Evolutionary conservation across 768 basidiomycete genomes (phyloP).

Genomic region (Paxillus involutus): DNA sequence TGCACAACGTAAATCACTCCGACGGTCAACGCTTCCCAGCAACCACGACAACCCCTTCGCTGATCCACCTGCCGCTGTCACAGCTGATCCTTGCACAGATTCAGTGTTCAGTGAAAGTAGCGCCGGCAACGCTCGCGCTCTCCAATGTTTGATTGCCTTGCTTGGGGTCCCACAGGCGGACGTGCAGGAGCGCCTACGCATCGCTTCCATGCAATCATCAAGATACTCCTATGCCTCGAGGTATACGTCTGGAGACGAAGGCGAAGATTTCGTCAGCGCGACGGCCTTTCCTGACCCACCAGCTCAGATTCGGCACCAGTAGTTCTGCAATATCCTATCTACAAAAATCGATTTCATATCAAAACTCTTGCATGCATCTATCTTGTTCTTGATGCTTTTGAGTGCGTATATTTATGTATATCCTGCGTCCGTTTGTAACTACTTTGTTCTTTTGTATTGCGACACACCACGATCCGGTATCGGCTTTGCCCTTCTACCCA

Average conservation of each 20-base stretch:
- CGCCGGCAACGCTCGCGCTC: conserved; percentile 50
- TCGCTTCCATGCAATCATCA: conserved; percentile 62
- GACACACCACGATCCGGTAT: conserved; percentile 14
- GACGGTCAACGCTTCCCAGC: conserved; percentile 16
- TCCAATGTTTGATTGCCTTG: conserved; percentile 69
- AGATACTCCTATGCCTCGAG: conserved; percentile 29
- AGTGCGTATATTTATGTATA: conserved; percentile 13
- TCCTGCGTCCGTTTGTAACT: conserved; percentile 7
- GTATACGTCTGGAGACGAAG: conserved; percentile 18
- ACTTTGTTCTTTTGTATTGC: conserved; percentile 6
- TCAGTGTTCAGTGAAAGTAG: conserved; percentile 24
- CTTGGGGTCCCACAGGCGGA: conserved; percentile 51
- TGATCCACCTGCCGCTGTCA: conserved; percentile 31
- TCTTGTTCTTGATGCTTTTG: conserved; percentile 10
- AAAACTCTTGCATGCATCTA: conserved; percentile 5
- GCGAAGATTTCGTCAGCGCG: conserved; percentile 26
- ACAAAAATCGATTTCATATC: conserved; percentile 1
- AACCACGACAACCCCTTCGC: conserved; percentile 41
- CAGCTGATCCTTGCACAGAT: conserved; percentile 29
- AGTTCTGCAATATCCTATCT: neutral
- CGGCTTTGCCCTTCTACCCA: conserved; percentile 7
- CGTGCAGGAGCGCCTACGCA: conserved; percentile 49
- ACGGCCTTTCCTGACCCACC: conserved; percentile 33
- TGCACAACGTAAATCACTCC: conserved; percentile 36
- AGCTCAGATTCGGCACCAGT: conserved; percentile 9